phyloP scores from a whole-genome alignment of 2,329 filamentous ascomycete genomes.

The Myriosclerotinia duriaeana region DNA sequence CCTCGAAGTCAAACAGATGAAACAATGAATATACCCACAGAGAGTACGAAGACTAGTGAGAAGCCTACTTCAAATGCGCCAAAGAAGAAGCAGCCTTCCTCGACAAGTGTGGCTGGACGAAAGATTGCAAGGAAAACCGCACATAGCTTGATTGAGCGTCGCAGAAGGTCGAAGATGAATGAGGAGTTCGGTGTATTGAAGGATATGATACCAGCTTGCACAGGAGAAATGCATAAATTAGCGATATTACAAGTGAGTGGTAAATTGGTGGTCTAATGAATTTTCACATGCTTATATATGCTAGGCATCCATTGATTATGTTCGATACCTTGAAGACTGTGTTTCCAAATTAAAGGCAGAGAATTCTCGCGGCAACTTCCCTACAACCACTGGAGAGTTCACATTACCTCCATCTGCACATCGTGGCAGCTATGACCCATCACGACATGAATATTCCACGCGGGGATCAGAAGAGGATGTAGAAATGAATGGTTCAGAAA shows the following conservation, averaged over 20 bases:
- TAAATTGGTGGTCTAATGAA: too few relatives aligned
- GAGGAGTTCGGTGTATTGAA: constrained; percentile 94
- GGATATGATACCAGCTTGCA: constrained; percentile 91
- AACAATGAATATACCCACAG: constrained; percentile 24
- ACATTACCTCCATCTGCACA: constrained; percentile 30
- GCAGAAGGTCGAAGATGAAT: constrained; percentile 95
- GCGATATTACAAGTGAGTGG: constrained; percentile 81
- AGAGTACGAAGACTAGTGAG: constrained; percentile 28
- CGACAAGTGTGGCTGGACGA: constrained; percentile 79
- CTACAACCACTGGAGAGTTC: constrained; percentile 30
- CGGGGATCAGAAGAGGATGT: constrained; percentile 48
- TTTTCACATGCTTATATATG: constrained; percentile 20
- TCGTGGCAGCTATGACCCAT: constrained; percentile 30
- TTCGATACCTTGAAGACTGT: constrained; percentile 90
- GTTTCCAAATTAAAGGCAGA: constrained; percentile 72
- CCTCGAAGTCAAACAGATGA: constrained; percentile 52
- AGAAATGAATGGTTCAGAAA: constrained; percentile 59
- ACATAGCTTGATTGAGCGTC: constrained; percentile 89
- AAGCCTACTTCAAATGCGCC: constrained; percentile 33
- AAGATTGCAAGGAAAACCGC: constrained; percentile 96
- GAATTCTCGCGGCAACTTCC: constrained; percentile 36
- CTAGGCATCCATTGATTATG: constrained; percentile 93
- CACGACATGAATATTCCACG: constrained; percentile 46
- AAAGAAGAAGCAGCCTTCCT: constrained; percentile 76
- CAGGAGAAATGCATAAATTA: constrained; percentile 97